A percentile compares a stretch with the other conserved stretches of the same genome.
Conservation (phyloP, 371 early-diverging fungal genomes). For the Rhizomucor pusillus region DNA sequence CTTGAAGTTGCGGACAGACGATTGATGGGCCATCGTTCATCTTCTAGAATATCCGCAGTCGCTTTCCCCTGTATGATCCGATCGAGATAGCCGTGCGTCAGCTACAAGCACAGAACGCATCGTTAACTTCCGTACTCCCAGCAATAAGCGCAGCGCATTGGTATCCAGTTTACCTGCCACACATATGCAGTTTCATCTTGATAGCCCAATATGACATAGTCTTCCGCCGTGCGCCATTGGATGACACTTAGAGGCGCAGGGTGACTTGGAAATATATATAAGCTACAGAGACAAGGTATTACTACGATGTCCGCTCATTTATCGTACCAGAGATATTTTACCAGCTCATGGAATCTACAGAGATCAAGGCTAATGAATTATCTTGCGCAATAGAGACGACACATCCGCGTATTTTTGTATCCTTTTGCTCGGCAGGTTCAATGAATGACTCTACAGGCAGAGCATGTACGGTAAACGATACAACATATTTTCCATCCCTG, state of each 20-base stretch:
- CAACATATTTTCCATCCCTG: constrained; percentile 62
- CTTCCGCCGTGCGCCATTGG: constrained; percentile 71
- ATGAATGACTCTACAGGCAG: constrained; percentile 57
- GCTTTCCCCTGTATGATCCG: constrained; percentile 58
- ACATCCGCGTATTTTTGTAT: constrained; percentile 53
- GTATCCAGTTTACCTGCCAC: constrained; percentile 66
- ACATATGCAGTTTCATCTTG: constrained; percentile 63
- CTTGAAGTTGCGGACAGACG: constrained; percentile 25
- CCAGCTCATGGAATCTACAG: constrained; percentile 76
- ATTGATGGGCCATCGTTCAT: constrained; percentile 53
- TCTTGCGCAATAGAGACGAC: constrained; percentile 70
- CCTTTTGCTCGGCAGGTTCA: constrained; percentile 62
- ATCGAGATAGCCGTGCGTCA: constrained; percentile 76
- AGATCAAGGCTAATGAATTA: constrained; percentile 68
- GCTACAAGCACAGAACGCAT: constrained; percentile 30
- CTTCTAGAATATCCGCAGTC: constrained; percentile 57
- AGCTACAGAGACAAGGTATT: constrained; percentile 22
- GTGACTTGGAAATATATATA: constrained; percentile 64
- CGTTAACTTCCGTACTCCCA: too few species aligned
- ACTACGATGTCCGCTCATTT: too few species aligned
- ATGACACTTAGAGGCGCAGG: constrained; percentile 51
- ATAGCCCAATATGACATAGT: constrained; percentile 66
- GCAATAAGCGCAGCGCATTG: not conserved
- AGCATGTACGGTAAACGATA: constrained; percentile 66
- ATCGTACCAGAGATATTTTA: constrained; percentile 25